These are phyloP conservation scores for Saccharomycopsis selenospora DNA, from an alignment of 805 yeast genomes.

Conservation along the genomic window DNA sequence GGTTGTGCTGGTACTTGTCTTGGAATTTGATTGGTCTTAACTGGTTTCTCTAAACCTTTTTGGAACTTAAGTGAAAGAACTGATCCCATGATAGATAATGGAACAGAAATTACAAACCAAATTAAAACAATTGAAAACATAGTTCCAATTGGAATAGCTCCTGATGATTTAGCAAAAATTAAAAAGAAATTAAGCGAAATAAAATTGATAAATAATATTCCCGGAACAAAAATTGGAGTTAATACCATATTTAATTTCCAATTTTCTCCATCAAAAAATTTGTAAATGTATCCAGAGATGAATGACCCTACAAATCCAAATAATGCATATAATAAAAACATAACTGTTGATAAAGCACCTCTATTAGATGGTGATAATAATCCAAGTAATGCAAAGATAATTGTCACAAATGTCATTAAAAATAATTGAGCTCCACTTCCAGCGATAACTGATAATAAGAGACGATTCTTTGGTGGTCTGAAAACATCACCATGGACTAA, in stretches of 20 bases:
- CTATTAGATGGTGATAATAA: conserved; percentile 89
- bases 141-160: conserved; percentile 91
- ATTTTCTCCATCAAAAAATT: conserved; percentile 83
- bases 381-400: conserved; percentile 81
- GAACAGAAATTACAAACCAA: conserved; percentile 83
- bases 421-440: conserved; percentile 87
- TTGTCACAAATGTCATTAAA: conserved; percentile 64
- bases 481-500: conserved; percentile 92
- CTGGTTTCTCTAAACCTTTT: conserved; percentile 59
- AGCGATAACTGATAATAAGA: conserved; percentile 69
- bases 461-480: conserved; percentile 66
- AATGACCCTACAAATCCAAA: conserved; percentile 82
- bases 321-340: conserved; percentile 75
- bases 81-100: conserved; percentile 80
- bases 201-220: conserved; percentile 54
- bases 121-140: conserved; percentile 71
- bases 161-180: conserved; percentile 72
- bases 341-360: conserved; percentile 85
- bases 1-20: conserved; percentile 94
- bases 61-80: conserved; percentile 54
- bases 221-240: conserved; percentile 86
- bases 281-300: conserved; percentile 78
- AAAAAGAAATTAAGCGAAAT: conserved; percentile 75
- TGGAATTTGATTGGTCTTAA: conserved; percentile 90
- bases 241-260: conserved; percentile 83